A percentile compares a stretch with the other conserved stretches of the same genome.
These are phyloP conservation scores for Trichophyton mentagrophytes DNA, from an alignment of 2,329 filamentous ascomycete species.

Conservation along the genomic window DNA sequence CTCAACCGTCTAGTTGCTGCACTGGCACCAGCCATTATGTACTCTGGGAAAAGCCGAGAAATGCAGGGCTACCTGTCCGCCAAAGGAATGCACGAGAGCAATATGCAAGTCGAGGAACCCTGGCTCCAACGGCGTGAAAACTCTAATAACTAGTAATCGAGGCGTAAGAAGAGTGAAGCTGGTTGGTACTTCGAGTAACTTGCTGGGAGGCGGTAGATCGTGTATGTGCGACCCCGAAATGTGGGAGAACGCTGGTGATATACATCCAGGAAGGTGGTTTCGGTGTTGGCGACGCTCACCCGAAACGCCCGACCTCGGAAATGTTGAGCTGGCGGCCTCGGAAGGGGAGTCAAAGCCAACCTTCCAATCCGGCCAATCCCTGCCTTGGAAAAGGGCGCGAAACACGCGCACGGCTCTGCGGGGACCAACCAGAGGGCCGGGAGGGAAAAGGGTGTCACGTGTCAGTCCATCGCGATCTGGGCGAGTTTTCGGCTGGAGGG, in stretches of 20 bases:
- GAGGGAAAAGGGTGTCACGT: neutral
- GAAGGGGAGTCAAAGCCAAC: too few relatives aligned
- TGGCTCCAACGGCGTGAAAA: neutral
- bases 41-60: neutral
- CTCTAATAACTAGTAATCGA: neutral
- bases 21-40: conserved; percentile 7
- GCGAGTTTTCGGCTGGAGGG: neutral
- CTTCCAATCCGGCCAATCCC: too few relatives aligned
- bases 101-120: neutral
- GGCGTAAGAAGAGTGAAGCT: neutral
- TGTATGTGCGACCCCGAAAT: neutral
- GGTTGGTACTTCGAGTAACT: neutral
- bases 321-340: too few relatives aligned
- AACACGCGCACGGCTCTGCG: neutral
- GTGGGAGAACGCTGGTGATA: too few relatives aligned
- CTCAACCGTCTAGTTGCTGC: conserved; percentile 43
- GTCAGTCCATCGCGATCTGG: neutral
- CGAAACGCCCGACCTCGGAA: neutral
- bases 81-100: neutral
- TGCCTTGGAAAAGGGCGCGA: too few relatives aligned
- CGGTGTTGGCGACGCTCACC: neutral
- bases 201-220: neutral
- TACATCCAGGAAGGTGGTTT: too few relatives aligned
- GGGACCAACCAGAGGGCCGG: neutral
- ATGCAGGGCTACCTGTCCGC: neutral